phyloP scores from a whole-genome alignment of 108 stramenopile species.

The Skeletonema costatum region DNA sequence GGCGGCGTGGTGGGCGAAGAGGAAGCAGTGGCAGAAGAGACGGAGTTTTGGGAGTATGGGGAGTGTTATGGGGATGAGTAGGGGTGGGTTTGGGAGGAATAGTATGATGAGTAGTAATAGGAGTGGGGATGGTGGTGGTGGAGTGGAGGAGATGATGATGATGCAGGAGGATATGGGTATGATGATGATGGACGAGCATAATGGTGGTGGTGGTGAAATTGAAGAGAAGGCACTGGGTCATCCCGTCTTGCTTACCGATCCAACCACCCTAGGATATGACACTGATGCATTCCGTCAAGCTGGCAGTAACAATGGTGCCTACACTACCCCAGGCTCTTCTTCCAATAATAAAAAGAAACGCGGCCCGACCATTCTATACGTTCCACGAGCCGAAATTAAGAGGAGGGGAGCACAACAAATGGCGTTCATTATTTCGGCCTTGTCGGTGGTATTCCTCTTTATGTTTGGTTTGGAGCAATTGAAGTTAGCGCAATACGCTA shows the following conservation, averaged over 20 bases:
- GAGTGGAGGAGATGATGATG: neutral
- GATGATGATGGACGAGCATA: neutral
- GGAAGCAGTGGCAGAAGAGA: conserved; percentile 37
- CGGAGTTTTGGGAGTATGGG: neutral
- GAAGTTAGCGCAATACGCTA: conserved; percentile 40
- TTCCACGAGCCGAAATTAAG: conserved; percentile 10
- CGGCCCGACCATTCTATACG: conserved; percentile 19
- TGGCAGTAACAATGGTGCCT: neutral
- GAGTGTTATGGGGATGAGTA: too few species aligned
- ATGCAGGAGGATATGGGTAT: neutral
- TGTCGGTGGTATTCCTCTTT: conserved; percentile 16
- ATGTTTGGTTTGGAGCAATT: conserved; percentile 32
- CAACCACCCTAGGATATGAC: conserved; percentile 33
- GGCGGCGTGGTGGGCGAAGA: conserved; percentile 37
- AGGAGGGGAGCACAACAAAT: conserved; percentile 20
- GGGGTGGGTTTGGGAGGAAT: too few species aligned
- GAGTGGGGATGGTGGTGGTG: neutral
- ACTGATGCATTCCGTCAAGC: conserved; percentile 2
- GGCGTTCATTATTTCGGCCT: conserved; percentile 15
- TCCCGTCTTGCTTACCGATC: conserved; percentile 42
- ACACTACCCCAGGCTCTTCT: neutral
- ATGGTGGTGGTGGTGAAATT: neutral
- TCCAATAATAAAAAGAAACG: conserved; percentile 7
- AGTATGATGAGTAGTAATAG: neutral
- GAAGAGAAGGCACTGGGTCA: conserved; percentile 18